Percentiles rank a stretch among this genome's conserved stretches.
phyloP scores from a whole-genome alignment of 192 early-diverging fungal genomes.

The Backusella tarrabulga region DNA sequence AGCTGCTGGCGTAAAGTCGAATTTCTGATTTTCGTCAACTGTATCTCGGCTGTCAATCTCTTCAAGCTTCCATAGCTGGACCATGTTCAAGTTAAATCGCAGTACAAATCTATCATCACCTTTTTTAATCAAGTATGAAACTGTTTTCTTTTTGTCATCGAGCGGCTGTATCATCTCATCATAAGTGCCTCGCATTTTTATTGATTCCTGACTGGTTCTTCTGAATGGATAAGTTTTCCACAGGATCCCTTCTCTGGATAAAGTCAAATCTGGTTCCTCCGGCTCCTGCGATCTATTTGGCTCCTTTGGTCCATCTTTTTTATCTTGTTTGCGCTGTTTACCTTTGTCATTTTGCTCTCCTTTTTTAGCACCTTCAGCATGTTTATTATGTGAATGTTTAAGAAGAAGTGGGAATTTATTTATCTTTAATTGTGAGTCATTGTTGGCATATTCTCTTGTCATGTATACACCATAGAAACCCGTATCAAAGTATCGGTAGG shows the following conservation, averaged over 20 bases:
- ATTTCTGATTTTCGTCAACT: not conserved
- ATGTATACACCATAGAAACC: not conserved
- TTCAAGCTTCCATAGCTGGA: not conserved
- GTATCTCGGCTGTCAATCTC: not conserved
- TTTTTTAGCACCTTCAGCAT: too few relatives aligned
- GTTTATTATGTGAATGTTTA: too few relatives aligned
- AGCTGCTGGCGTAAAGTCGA: not conserved
- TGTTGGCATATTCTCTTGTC: not conserved
- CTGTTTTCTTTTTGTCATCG: not conserved
- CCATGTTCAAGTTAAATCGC: not conserved
- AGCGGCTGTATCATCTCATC: not conserved
- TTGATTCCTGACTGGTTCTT: not conserved
- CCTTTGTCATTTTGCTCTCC: too few relatives aligned
- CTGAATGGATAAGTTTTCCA: not conserved
- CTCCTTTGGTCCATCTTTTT: not conserved
- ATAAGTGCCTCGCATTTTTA: not conserved
- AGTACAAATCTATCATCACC: not conserved
- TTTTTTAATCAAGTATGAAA: not conserved
- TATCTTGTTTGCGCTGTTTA: not conserved
- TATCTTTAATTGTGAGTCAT: not conserved
- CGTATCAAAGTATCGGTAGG: not conserved
- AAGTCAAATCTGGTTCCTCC: not conserved
- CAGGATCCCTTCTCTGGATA: not conserved
- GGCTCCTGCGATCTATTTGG: not conserved
- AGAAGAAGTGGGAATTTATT: not conserved